A percentile compares a stretch with the other conserved stretches of the same genome.
These are phyloP conservation scores for Penicillium silybi DNA, from an alignment of 495 filamentous ascomycete species.

Conservation along the genomic window DNA sequence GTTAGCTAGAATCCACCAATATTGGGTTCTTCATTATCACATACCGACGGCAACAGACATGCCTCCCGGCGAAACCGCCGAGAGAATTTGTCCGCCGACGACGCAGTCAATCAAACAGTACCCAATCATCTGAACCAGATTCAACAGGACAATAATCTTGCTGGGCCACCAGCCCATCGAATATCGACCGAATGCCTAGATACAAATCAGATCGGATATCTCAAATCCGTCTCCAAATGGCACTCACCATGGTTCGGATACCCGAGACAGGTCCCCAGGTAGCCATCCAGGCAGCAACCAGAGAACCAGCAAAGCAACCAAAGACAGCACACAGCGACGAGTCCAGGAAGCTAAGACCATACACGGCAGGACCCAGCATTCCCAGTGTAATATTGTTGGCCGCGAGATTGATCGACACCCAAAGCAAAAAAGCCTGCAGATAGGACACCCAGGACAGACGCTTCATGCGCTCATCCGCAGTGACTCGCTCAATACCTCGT, in stretches of 20 bases:
- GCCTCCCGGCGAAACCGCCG: constrained; percentile 58
- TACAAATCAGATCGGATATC: constrained; percentile 5
- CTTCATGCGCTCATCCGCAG: constrained; percentile 54
- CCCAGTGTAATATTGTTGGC: constrained; percentile 74
- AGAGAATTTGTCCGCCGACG: constrained; percentile 70
- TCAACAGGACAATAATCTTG: constrained; percentile 68
- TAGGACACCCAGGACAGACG: constrained; percentile 53
- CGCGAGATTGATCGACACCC: constrained; percentile 73
- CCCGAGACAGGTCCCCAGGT: constrained; percentile 69
- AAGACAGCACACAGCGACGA: constrained; percentile 62
- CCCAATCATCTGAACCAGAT: constrained; percentile 67
- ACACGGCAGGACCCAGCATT: constrained; percentile 68
- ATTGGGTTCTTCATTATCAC: constrained; percentile 1
- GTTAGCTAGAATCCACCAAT: not conserved
- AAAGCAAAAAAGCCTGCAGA: constrained; percentile 62
- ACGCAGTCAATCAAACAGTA: constrained; percentile 69
- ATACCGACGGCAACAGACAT: constrained; percentile 62
- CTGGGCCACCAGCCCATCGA: constrained; percentile 79
- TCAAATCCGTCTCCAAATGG: not conserved
- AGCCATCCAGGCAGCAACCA: constrained; percentile 64
- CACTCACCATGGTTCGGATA: constrained; percentile 60
- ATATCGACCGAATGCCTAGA: constrained; percentile 62
- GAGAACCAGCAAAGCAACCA: constrained; percentile 55
- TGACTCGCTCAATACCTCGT: constrained; percentile 70
- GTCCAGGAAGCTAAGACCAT: constrained; percentile 63